Base-by-base conservation (phyloP, 495 filamentous ascomycete species). In the Bacidia rubella region DNA sequence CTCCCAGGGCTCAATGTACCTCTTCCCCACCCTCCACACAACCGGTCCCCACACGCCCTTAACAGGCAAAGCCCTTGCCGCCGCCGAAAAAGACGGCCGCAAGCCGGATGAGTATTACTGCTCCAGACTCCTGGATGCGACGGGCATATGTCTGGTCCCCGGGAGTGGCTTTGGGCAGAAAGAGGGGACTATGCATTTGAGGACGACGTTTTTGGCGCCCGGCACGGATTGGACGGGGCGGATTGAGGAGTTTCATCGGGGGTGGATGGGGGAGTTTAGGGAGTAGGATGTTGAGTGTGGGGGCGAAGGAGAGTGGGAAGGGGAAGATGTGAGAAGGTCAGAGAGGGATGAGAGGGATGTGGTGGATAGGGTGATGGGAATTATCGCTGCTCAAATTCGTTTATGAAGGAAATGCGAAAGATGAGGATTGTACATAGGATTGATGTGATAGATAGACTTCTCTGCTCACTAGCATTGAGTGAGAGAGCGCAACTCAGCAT, bases 1-100 rank as follows among this genome's bases (percentile, higher is more conserved):
- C n/a, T n/a, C n/a, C n/a, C 68, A 94, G 77, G 92, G 92, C 23
- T 78, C 82, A 57, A 98, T 98, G 92, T 98, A 98, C 72, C 84
- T 98, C 59, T 98, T 96, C 80, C 92, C 92, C 3, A 87, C 86
- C 47, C 94, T 98, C 68, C 29, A 35, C n/a, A n/a, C n/a, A n/a
- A n/a, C n/a, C n/a, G 29, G 7, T 35, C 29, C 29, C 29, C 29
- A 15, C 29, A n/a, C n/a, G n/a, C 76, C 73, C 27, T 70, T 97
- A 25, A 79, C 93, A 3, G 52, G 62, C 35, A 83, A 83, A 65
- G 93, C 90, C 43, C 63, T 83, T 55, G 81, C 78, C 55, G 81
- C 81, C 27, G 92, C 92, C 29, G 63, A 78, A 57, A 74, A 80
- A 43, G 85, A 87, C 67, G 79, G 77, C 59, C 83, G 82, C 58